Evolutionary conservation across 139 green algal genomes (phyloP).

Genomic region (Closterium sp.): DNA sequence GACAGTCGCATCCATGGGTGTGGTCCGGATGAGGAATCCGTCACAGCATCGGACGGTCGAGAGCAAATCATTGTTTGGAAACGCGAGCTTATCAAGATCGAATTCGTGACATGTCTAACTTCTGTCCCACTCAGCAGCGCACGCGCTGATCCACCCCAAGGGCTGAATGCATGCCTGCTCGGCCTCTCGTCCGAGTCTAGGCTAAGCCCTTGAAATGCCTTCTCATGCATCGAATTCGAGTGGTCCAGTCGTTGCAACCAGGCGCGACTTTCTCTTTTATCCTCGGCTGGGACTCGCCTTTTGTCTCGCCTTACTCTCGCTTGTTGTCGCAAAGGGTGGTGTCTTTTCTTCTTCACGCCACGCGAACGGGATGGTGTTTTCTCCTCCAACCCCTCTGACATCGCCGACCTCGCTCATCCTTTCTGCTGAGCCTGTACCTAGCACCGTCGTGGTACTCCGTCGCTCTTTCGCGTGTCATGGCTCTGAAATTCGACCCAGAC

Average conservation of each 20-base stretch:
- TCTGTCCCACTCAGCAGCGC: not conserved
- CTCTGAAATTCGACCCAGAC: not conserved
- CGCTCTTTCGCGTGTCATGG: not conserved
- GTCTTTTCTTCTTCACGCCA: not conserved
- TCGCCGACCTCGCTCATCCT: not conserved
- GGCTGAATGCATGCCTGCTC: not conserved
- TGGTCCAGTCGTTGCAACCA: not conserved
- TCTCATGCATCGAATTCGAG: not conserved
- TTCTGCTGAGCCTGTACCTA: not conserved
- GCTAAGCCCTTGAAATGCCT: not conserved
- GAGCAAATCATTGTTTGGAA: not conserved
- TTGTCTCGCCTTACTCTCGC: not conserved
- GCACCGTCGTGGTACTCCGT: not conserved
- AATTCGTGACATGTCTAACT: not conserved
- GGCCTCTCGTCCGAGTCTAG: not conserved
- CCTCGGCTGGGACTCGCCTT: not conserved
- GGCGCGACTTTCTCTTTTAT: not conserved
- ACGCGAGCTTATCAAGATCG: not conserved
- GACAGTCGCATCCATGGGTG: too few relatives aligned
- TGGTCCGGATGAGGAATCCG: not conserved
- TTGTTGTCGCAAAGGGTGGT: not conserved
- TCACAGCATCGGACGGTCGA: not conserved
- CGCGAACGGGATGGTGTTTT: not conserved
- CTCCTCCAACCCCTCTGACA: not conserved
- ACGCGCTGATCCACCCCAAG: not conserved